phyloP scores from a whole-genome alignment of 768 basidiomycete genomes.

The Lentinus brumalis region DNA sequence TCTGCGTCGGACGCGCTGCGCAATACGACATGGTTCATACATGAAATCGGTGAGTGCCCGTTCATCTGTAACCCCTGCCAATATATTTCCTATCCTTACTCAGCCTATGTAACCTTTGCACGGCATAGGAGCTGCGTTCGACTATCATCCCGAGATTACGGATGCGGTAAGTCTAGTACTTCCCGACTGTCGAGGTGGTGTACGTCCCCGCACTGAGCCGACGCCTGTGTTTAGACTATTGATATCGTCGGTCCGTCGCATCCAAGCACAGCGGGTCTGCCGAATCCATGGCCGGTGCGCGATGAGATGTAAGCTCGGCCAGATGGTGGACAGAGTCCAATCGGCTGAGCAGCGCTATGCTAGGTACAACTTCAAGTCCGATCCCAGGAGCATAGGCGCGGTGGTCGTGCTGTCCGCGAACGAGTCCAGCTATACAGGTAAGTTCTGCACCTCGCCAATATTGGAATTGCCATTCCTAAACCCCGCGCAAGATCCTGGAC shows the following conservation, averaged over 20 bases:
- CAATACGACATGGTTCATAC: constrained; percentile 42
- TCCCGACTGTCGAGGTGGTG: too few relatives aligned
- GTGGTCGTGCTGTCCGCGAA: constrained; percentile 48
- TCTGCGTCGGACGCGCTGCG: constrained; percentile 45
- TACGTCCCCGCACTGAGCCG: background rate
- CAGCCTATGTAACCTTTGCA: background rate
- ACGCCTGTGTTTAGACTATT: constrained; percentile 33
- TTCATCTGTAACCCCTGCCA: background rate
- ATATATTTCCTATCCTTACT: background rate
- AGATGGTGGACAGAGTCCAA: background rate
- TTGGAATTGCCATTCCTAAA: constrained; percentile 22
- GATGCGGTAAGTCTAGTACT: constrained; percentile 37
- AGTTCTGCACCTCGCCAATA: constrained; percentile 1
- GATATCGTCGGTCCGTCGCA: constrained; percentile 43
- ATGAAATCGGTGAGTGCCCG: constrained; percentile 38
- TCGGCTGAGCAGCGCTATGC: background rate
- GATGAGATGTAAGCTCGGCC: constrained; percentile 40
- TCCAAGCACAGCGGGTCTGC: constrained; percentile 44
- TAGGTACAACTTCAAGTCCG: constrained; percentile 50
- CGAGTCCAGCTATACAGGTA: constrained; percentile 44
- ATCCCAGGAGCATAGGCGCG: constrained; percentile 47
- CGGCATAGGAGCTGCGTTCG: constrained; percentile 43
- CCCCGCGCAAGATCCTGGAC: constrained; percentile 42
- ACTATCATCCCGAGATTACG: constrained; percentile 48
- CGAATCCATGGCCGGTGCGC: constrained; percentile 34